Evolutionary conservation across 2,329 filamentous ascomycete genomes (phyloP), one percentile per base, ranked within the genome.

Genomic region (Aspergillus quadrilineatus): DNA sequence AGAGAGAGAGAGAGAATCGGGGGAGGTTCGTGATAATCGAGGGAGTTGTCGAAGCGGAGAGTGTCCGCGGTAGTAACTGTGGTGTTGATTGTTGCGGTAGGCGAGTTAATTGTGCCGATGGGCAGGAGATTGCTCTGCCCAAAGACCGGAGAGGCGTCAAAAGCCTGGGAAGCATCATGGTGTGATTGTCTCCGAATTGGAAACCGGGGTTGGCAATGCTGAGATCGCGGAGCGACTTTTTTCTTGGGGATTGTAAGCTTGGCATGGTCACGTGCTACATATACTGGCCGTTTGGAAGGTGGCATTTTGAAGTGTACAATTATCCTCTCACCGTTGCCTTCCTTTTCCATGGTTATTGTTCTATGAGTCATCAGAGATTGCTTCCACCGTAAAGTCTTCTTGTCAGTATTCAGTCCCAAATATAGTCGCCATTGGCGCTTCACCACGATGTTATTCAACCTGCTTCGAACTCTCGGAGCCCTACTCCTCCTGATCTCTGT

Each of bases 401-500:
- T n/a, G 22, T 10, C 17, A n/a, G 9, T 36, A 8, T 22, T 12
- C 14, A 34, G 9, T 6, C 30, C 32, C 10, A 9, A 8, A 4
- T 42, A 42, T 2, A 32, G 22, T 12, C 9, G 15, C 37, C 6
- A 14, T 14, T 9, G 30, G 8, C 6, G 5, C 29, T 30, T 26
- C 37, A n/a, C 41, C 9, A 45, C 51, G 8, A 74, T 73, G 70
- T 34, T 71, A 14, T 58, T 56, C 50, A 64, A 58, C 52, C 64
- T 61, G 36, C 44, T 69, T n/a, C 64, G 62, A 30, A 54, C 64
- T 46, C 62, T 77, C 4, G 70, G 70, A 60, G 67, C 69, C 55
- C 71, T 91, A 14, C 77, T 89, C 49, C 73, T 91, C 29, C 69
- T 90, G 57, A 76, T 84, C 60, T 75, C 84, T 32, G 67, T 78